These are phyloP conservation scores for Brassica balearica DNA, from an alignment of 441 rosid genomes.

Conservation along the genomic window DNA sequence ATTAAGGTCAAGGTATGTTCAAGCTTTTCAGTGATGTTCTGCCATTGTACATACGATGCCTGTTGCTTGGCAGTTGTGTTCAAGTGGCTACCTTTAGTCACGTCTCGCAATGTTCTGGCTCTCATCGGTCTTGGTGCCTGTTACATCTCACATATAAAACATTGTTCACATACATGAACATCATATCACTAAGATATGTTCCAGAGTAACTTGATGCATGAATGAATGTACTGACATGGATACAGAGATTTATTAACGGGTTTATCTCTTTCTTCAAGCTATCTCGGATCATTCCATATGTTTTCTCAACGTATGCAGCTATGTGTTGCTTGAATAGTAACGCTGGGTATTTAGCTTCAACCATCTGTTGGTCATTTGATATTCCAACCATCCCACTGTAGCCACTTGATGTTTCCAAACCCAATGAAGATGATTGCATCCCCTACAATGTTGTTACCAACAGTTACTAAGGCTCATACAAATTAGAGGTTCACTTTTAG, in stretches of 20 bases:
- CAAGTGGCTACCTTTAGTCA: conserved; percentile 55
- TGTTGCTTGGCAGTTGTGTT: conserved; percentile 58
- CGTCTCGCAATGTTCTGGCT: conserved; percentile 51
- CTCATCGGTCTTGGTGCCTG: conserved; percentile 67
- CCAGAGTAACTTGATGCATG: conserved; percentile 47
- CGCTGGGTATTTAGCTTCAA: conserved; percentile 86
- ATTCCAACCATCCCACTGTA: conserved; percentile 64
- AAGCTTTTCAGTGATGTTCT: conserved; percentile 61
- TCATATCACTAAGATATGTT: conserved; percentile 22
- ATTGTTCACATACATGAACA: too few species aligned
- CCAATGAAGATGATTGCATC: conserved; percentile 52
- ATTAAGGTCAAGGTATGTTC: conserved; percentile 54
- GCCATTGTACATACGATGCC: conserved; percentile 67
- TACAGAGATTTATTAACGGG: conserved; percentile 67
- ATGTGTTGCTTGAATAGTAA: conserved; percentile 80
- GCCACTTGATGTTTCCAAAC: conserved; percentile 56
- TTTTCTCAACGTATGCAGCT: conserved; percentile 77
- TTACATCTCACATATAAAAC: conserved; percentile 36
- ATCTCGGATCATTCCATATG: conserved; percentile 74
- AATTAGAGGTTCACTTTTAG: conserved; percentile 32
- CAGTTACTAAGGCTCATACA: conserved; percentile 22
- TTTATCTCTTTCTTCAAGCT: conserved; percentile 70
- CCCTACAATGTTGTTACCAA: conserved; percentile 50
- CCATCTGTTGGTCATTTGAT: conserved; percentile 52
- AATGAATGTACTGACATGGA: too few species aligned